Evolutionary conservation across 129 eudicot species (phyloP), one percentile per base, ranked within the genome.

Genomic region (Dittrichia graveolens): DNA sequence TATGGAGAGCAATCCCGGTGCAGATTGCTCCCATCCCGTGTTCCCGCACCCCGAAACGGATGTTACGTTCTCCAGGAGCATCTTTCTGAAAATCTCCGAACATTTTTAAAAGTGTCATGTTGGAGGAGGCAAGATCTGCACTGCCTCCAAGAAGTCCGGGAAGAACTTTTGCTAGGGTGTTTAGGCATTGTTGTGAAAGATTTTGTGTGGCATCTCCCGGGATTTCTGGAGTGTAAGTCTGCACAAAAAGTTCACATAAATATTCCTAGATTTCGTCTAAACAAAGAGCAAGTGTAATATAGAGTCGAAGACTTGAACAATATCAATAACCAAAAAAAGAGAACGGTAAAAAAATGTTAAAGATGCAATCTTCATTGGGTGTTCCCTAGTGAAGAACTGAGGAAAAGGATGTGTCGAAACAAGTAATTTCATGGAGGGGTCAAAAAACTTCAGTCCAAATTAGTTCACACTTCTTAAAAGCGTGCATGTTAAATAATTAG

Each of bases 11-110:
- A 40, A 87, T 87, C 12, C 92, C 89, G 13, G 82, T 87, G 49
- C 87, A 79, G 7, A 87, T 87, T 24, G 89, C 89, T 16, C 87
- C 87, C 89, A 87, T 87, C 6, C 92, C 92, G 13, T 87, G 92
- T 61, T 84, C 89, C 35, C 92, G 75, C 4, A 81, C 89, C 1
- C 92, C 87, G 66, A 87, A 87, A 12, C 85, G 80, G 8, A 87
- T 31, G 49, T 84, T 87, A 16, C 93, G 86, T 66, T 84, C 93
- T 62, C 67, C 80, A 0, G 89, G 87, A 13, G 89, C 84, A 10
- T 73, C 64, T 55, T 79, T 87, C 24, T 87, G 89, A 78, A 82
- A 82, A 81, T 87, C 76, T 0, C 89, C 89, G 19, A 68, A 87
- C 81, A 62, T 69, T 77, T 87, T 87, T 46, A 87, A 65, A 6